A percentile compares a stretch with the other conserved stretches of the same genome.
Evolutionary conservation across 257 asterid genomes (phyloP).

Genomic region (Galeopsis tetrahit): DNA sequence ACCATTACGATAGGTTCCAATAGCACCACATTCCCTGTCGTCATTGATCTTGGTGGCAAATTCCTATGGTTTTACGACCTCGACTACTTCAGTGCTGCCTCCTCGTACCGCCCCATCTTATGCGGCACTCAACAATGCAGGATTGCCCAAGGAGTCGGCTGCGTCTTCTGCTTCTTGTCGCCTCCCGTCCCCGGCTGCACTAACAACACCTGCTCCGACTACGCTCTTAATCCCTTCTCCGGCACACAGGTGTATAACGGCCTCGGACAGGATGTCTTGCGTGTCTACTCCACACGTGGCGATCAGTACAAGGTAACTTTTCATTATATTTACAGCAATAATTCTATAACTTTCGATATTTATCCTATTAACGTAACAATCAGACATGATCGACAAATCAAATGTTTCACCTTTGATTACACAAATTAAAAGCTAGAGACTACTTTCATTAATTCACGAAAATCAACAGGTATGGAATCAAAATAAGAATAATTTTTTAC

Average conservation of each 20-base stretch:
- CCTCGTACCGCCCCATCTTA: constrained; percentile 45
- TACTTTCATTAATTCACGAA: no score
- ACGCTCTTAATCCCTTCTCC: constrained; percentile 54
- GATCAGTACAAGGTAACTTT: constrained; percentile 20
- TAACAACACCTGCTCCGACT: constrained; percentile 59
- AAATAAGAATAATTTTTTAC: no score
- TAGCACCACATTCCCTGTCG: constrained; percentile 41
- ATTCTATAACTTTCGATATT: no score
- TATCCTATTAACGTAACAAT: no score
- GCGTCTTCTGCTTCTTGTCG: constrained; percentile 50
- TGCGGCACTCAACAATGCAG: constrained; percentile 45
- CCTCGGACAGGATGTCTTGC: constrained; percentile 45
- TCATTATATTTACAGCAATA: no score
- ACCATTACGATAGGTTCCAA: constrained; percentile 45
- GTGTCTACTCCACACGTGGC: constrained; percentile 33
- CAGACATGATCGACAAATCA: no score
- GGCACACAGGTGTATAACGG: constrained; percentile 55
- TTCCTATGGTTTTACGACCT: constrained; percentile 50
- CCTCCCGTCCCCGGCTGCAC: constrained; percentile 60
- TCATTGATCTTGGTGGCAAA: constrained; percentile 53
- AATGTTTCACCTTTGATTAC: no score
- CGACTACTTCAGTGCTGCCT: constrained; percentile 49
- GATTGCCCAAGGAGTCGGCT: constrained; percentile 45
- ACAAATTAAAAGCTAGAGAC: no score
- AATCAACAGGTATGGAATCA: no score